These are phyloP conservation scores for Aegilops bicornis DNA, from an alignment of 176 grass and related monocot genomes.

Conservation along the genomic window DNA sequence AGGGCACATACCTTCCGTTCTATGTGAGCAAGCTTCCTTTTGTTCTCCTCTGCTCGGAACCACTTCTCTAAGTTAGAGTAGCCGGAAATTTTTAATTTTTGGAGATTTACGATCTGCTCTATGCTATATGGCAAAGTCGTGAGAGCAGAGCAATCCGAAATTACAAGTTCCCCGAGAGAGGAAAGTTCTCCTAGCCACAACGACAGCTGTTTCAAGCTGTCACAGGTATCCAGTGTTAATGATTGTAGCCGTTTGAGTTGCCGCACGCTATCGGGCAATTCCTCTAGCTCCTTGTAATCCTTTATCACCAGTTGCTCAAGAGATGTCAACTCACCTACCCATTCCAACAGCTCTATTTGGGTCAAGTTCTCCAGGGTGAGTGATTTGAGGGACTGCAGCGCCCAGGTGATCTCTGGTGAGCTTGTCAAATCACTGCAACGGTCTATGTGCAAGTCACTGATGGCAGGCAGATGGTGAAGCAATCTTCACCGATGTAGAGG, in stretches of 20 bases:
- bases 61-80: background rate
- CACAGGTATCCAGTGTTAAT: too few species aligned
- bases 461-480: background rate
- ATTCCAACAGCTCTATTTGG: background rate
- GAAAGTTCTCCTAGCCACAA: background rate
- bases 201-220: background rate
- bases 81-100: background rate
- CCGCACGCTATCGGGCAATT: too few species aligned
- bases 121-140: background rate
- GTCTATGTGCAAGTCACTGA: background rate
- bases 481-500: slow-evolving; percentile 9
- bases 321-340: too few species aligned
- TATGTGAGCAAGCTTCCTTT: background rate
- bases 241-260: too few species aligned
- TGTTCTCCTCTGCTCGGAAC: background rate
- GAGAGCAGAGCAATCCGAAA: too few species aligned
- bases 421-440: background rate
- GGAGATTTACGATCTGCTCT: too few species aligned
- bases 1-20: background rate
- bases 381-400: background rate
- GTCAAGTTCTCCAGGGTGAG: background rate
- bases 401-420: background rate
- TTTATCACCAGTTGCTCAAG: too few species aligned
- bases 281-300: too few species aligned
- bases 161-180: background rate